These are phyloP conservation scores for Pistacia atlantica DNA, from an alignment of 345 rosid species.

Conservation along the genomic window DNA sequence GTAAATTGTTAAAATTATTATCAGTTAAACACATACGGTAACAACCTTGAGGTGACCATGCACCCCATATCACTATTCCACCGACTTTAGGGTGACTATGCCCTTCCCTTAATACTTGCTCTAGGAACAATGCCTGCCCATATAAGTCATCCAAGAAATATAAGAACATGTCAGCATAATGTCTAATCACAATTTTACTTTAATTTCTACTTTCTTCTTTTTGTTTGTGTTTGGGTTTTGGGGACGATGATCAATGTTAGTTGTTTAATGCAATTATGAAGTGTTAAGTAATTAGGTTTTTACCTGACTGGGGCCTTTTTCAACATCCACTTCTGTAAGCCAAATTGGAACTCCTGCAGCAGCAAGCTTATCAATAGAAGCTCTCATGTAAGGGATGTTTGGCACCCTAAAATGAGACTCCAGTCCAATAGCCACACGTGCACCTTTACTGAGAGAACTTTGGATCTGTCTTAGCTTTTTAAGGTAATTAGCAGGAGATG, in stretches of 20 bases:
- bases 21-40: slow-evolving; percentile 77
- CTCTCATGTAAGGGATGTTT: slow-evolving; percentile 65
- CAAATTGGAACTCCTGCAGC: slow-evolving; percentile 58
- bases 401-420: slow-evolving; percentile 64
- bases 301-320: slow-evolving; percentile 42
- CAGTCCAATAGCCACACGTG: slow-evolving; percentile 60
- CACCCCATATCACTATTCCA: slow-evolving; percentile 75
- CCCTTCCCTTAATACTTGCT: slow-evolving; percentile 35
- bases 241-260: no score
- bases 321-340: slow-evolving; percentile 82
- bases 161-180: no score
- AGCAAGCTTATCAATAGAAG: slow-evolving; percentile 64
- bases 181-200: no score
- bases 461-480: slow-evolving; percentile 47
- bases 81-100: slow-evolving; percentile 59
- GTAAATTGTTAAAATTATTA: slow-evolving; percentile 58
- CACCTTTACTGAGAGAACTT: slow-evolving; percentile 15
- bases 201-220: no score
- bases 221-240: no score
- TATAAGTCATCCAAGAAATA: no score
- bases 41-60: slow-evolving; percentile 56
- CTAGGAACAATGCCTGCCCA: no score
- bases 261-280: not conserved
- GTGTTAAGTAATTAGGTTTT: not conserved
- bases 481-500: slow-evolving; percentile 51